Base-by-base conservation (phyloP, 169 alveolate species). In the Toxoplasma gondii region DNA sequence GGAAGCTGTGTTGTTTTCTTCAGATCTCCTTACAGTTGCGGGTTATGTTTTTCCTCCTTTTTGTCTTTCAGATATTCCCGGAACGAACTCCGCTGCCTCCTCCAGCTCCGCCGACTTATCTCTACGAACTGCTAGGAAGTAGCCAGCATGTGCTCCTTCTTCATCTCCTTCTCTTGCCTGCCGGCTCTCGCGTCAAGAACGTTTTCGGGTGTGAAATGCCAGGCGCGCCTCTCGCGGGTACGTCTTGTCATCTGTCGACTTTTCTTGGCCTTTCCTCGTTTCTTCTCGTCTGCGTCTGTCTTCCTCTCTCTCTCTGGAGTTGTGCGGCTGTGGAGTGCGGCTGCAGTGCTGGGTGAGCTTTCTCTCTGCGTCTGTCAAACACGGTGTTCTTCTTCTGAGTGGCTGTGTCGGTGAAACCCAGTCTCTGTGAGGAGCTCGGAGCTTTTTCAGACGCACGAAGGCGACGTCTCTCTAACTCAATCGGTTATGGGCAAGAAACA, bases 131-230 rank as follows among this genome's bases (percentile, higher is more conserved):
- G 70, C 67, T 92, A 1, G 94, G 94, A 39, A 82, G 53, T 12
- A 86, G 94, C 27, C 91, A 86, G 41, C 94, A 90, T 34, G 69
- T 90, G 41, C 88, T 90, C 45, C 88, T 90, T 69, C 93, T 90
- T 34, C 93, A 90, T 41, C 41, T 92, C 45, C 87, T 92, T 64
- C 94, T 92, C 19, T 84, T 92, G 39, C 94, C 94, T 0, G 90
- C 91, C 9, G 94, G 94, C 29, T 12, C 91, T 29, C 39, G 94
- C 0, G 80, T 45, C 39, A 82, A 69, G 45, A 92, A 92, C 43
- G 58, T 92, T 9, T 92, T 92, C 31, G 94, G 94, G 27, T 92
- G 94, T 45, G 94, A 92, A 36, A 80, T 92, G 49, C 91, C 94
- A 9, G 87, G 91, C 31, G 94, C 87, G 9, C 94, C 94, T 43